Percentiles rank a stretch among this genome's conserved stretches.
Conservation (phyloP, 352 stramenopile species). For the Blastocystis sp. region DNA sequence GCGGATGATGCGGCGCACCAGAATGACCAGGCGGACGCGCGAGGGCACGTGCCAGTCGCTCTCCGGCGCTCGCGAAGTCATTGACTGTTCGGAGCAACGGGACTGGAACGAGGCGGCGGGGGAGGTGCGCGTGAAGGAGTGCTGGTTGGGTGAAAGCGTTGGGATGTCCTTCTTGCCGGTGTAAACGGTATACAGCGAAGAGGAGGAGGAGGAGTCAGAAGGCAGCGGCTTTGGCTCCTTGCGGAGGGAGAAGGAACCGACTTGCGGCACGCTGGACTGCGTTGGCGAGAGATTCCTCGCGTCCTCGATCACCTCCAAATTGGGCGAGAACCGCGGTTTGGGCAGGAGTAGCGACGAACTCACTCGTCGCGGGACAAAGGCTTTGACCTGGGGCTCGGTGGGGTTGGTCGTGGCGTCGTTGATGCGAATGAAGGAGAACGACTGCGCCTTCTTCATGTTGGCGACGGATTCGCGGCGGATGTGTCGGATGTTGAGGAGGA, state of each 20-base stretch:
- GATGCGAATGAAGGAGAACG: background rate
- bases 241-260: background rate
- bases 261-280: background rate
- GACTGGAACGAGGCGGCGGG: background rate
- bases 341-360: background rate
- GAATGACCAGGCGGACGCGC: background rate
- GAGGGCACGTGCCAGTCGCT: conserved; percentile 12
- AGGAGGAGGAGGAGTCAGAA: background rate
- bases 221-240: background rate
- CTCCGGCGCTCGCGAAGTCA: background rate
- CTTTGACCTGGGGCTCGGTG: background rate
- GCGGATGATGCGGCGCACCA: conserved; percentile 22
- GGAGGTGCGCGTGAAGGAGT: background rate
- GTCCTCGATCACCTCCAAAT: conserved; percentile 6
- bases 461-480: conserved; percentile 40
- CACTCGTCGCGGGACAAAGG: background rate
- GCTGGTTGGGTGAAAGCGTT: background rate
- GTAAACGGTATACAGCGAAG: background rate
- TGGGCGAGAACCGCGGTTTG: background rate
- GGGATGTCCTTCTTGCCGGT: background rate
- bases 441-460: conserved; percentile 15
- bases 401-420: background rate
- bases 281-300: background rate
- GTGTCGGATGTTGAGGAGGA: conserved; percentile 47
- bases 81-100: background rate